Base-by-base conservation (phyloP, 805 yeast species). In the Zygotorulaspora florentina region DNA sequence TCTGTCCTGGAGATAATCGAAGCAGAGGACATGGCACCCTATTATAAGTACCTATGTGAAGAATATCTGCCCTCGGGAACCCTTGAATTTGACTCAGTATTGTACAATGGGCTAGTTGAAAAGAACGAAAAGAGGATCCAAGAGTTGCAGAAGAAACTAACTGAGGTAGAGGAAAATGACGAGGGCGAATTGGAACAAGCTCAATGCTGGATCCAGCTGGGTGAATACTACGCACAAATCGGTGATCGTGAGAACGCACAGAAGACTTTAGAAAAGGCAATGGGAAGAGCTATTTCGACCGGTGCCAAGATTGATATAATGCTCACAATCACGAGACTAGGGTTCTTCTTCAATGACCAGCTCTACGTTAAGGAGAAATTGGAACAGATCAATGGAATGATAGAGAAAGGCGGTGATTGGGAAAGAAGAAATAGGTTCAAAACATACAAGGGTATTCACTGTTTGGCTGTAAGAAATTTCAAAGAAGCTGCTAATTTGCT, bases 351-450 rank as follows among this genome's bases (percentile, higher is more conserved):
- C 66, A 82, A 83, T 59, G 96, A 93, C 68, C 81, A 81, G 61
- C 66, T 70, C 5, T 79, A 79, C 53, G 83, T 85, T 37, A 77
- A 82, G 48, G 80, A 80, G 56, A 83, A 83, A 59, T 75, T 93
- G 53, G 91, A 84, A 45, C 81, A 81, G 55, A 81, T 84, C 15
- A 81, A 85, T 60, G 61, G 71, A 18, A 75, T 87, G 64, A 88
- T 93, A 59, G 98, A 91, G 59, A 86, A 88, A 60, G 99, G 98
- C 45, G 99, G 99, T 51, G 99, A 93, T 66, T 93, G 99, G 99
- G 99, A 93, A 70, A 86, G 99, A 68, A 82, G 96, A 61, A 93
- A 93, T 70, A 74, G 96, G 56, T 88, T 79, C 74, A 93, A 93
- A 72, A 87, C 97, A 5, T 93, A 93, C 68, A 69, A 78, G 47